Evolutionary conservation across 2,329 filamentous ascomycete genomes (phyloP).

Genomic region (Lachnellula arida): DNA sequence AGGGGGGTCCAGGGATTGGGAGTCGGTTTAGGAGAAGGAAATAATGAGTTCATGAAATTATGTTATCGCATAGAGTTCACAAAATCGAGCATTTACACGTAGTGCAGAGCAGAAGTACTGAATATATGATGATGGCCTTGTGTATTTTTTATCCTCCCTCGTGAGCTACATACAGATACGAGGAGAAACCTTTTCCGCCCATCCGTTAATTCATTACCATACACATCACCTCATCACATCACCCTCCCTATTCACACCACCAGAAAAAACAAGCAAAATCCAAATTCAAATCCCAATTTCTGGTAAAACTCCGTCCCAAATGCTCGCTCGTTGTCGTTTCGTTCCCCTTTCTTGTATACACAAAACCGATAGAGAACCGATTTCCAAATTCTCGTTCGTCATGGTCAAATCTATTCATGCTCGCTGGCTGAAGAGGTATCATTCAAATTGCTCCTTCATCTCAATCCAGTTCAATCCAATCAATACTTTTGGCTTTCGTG

Average conservation of each 20-base stretch:
- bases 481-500: constrained; percentile 2
- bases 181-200: background rate
- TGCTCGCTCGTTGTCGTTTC: constrained; percentile 3
- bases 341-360: constrained; percentile 19
- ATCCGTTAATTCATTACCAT: constrained; percentile 3
- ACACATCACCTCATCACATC: constrained; percentile 8
- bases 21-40: constrained; percentile 54
- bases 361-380: constrained; percentile 5
- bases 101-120: background rate
- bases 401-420: constrained; percentile 20
- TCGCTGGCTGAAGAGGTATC: constrained; percentile 24
- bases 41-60: constrained; percentile 14
- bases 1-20: constrained; percentile 53
- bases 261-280: constrained; percentile 6
- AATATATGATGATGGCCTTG: background rate
- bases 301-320: constrained; percentile 21
- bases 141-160: constrained; percentile 2
- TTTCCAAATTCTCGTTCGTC: constrained; percentile 3
- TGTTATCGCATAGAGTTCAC: background rate
- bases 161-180: constrained; percentile 8
- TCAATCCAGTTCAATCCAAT: background rate
- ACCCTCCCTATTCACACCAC: background rate
- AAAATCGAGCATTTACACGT: background rate
- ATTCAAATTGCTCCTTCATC: constrained; percentile 4
- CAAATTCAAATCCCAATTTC: constrained; percentile 7